phyloP scores from a whole-genome alignment of 306 rosid genomes.

The Canavalia ensiformis region DNA sequence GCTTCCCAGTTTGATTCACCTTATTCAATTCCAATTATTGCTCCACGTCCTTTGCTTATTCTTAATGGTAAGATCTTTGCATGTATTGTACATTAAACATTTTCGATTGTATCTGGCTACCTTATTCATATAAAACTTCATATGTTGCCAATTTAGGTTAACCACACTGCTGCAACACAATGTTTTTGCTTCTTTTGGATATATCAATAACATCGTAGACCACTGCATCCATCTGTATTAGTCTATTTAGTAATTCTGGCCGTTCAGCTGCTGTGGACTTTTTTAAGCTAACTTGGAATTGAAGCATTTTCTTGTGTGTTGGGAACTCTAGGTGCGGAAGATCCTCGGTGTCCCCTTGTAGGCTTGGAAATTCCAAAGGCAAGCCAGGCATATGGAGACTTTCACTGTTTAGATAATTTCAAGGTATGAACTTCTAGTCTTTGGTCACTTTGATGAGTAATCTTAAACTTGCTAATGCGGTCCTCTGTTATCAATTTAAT shows the following conservation, averaged over 20 bases:
- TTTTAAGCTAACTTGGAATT: conserved; percentile 38
- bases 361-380: conserved; percentile 70
- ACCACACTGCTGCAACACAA: conserved; percentile 9
- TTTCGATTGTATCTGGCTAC: conserved; percentile 24
- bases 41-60: conserved; percentile 88
- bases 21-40: conserved; percentile 70
- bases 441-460: conserved; percentile 32
- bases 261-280: conserved; percentile 12
- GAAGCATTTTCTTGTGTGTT: conserved; percentile 37
- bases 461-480: background rate
- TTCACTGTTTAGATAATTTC: conserved; percentile 58
- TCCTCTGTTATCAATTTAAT: conserved; percentile 32
- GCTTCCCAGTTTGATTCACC: conserved; percentile 81
- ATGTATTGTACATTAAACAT: conserved; percentile 3
- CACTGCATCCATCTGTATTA: background rate
- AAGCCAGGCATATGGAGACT: conserved; percentile 55
- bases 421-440: conserved; percentile 61
- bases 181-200: conserved; percentile 32
- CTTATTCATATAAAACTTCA: conserved; percentile 22
- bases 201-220: conserved; percentile 19
- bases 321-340: conserved; percentile 74
- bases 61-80: conserved; percentile 65
- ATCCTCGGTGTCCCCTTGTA: conserved; percentile 77
- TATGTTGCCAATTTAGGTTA: conserved; percentile 31
- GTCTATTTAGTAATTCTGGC: conserved; percentile 25